Conservation (phyloP, 371 early-diverging fungal species). For the Rhizopus delemar region DNA sequence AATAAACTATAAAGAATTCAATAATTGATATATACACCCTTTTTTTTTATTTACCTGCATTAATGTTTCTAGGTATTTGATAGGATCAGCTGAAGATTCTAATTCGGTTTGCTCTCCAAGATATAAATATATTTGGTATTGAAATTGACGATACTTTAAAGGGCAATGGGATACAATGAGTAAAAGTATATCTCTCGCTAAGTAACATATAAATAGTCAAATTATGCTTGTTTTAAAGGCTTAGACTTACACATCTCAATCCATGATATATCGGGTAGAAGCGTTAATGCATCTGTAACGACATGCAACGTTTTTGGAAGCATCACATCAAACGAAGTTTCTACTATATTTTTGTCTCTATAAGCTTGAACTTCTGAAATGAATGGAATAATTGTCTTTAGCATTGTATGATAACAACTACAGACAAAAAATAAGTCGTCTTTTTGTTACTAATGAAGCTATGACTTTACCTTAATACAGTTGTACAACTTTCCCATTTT, state of each 20-base stretch:
- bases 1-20: constrained; percentile 20
- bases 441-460: constrained; percentile 6
- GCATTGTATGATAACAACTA: constrained; percentile 24
- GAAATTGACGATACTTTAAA: constrained; percentile 16
- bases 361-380: constrained; percentile 1
- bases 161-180: constrained; percentile 4
- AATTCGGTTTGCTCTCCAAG: constrained; percentile 9
- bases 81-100: neutral
- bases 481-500: constrained; percentile 25
- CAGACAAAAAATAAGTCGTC: neutral
- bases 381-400: constrained; percentile 17
- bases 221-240: neutral
- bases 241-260: constrained; percentile 25
- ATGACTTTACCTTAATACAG: constrained; percentile 26
- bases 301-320: constrained; percentile 27
- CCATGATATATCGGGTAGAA: constrained; percentile 22
- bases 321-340: constrained; percentile 24
- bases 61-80: constrained; percentile 18
- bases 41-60: constrained; percentile 23
- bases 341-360: neutral
- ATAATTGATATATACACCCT: neutral
- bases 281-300: constrained; percentile 12
- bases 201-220: neutral
- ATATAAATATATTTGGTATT: constrained; percentile 27
- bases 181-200: constrained; percentile 9